Evolutionary conservation across 2,329 filamentous ascomycete species (phyloP).

Genomic region (Monilinia laxa): DNA sequence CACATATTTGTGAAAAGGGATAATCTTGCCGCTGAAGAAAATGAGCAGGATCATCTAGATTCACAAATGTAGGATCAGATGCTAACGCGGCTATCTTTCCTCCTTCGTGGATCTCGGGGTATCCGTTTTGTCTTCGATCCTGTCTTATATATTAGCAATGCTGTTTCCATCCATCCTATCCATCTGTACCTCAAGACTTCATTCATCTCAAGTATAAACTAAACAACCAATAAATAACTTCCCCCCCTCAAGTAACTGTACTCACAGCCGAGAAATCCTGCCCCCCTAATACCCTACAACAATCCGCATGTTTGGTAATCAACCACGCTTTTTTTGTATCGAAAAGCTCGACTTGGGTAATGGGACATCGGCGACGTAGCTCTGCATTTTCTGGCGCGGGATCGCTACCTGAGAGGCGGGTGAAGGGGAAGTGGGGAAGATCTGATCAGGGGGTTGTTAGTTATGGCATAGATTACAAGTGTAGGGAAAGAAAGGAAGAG

Average conservation of each 20-base stretch:
- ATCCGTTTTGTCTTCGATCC: slow-evolving; percentile 46
- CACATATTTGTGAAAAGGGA: no score
- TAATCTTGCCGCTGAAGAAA: slow-evolving; percentile 45
- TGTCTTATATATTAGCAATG: slow-evolving; percentile 3
- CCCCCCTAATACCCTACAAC: slow-evolving; percentile 47
- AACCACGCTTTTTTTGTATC: slow-evolving; percentile 51
- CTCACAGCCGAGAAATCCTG: slow-evolving; percentile 46
- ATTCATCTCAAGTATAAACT: not conserved
- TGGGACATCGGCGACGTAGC: slow-evolving; percentile 46
- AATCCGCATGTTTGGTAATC: slow-evolving; percentile 49
- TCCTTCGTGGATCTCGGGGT: slow-evolving; percentile 49
- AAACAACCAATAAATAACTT: not conserved
- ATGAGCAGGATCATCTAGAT: slow-evolving; percentile 51
- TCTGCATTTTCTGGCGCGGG: slow-evolving; percentile 48
- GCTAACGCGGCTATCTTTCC: slow-evolving; percentile 49
- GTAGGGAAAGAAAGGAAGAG: not conserved
- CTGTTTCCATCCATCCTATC: not conserved
- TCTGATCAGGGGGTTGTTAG: not conserved
- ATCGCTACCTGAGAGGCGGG: slow-evolving; percentile 43
- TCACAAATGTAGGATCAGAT: slow-evolving; percentile 51
- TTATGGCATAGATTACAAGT: not conserved
- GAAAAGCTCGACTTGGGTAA: slow-evolving; percentile 48
- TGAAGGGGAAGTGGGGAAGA: slow-evolving; percentile 44
- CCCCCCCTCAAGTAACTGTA: not conserved
- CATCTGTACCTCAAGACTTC: not conserved